phyloP scores from a whole-genome alignment of 441 rosid species.

The Dalechampia spathulata region DNA sequence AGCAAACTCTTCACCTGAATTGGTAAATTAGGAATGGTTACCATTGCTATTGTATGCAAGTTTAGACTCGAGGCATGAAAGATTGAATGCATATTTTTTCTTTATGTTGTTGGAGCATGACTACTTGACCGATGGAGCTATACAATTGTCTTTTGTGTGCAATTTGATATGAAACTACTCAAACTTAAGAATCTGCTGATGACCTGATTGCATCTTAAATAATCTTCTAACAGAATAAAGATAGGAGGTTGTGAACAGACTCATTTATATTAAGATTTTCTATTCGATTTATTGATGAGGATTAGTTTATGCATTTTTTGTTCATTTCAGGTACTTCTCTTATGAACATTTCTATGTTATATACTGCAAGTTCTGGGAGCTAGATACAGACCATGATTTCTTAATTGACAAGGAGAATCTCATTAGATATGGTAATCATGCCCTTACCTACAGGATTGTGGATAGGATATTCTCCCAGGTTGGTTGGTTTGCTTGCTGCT shows the following conservation, averaged over 20 bases:
- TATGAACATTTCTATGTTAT: slow-evolving; percentile 95
- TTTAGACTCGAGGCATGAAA: too few species aligned
- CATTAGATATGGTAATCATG: slow-evolving; percentile 90
- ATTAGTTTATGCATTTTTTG: background rate
- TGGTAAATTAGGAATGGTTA: background rate
- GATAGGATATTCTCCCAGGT: slow-evolving; percentile 98
- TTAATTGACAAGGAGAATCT: slow-evolving; percentile 93
- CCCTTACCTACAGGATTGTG: slow-evolving; percentile 91
- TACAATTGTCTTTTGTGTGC: background rate
- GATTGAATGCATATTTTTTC: too few species aligned
- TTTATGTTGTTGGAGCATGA: background rate
- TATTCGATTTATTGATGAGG: background rate
- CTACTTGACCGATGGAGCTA: background rate
- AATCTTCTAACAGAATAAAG: too few species aligned
- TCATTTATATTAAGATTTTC: too few species aligned
- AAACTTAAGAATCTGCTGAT: background rate
- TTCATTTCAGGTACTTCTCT: slow-evolving; percentile 67
- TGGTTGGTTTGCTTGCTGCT: slow-evolving; percentile 18
- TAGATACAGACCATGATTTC: slow-evolving; percentile 96
- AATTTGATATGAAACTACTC: background rate
- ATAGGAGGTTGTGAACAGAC: too few species aligned
- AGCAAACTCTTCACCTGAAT: slow-evolving; percentile 7
- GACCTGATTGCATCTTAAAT: background rate
- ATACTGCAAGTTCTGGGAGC: slow-evolving; percentile 99
- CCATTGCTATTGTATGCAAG: background rate